A percentile compares a stretch with the other conserved stretches of the same genome.
Evolutionary conservation across 202 grass and related monocot genomes (phyloP).

Genomic region (Panicum hallii): DNA sequence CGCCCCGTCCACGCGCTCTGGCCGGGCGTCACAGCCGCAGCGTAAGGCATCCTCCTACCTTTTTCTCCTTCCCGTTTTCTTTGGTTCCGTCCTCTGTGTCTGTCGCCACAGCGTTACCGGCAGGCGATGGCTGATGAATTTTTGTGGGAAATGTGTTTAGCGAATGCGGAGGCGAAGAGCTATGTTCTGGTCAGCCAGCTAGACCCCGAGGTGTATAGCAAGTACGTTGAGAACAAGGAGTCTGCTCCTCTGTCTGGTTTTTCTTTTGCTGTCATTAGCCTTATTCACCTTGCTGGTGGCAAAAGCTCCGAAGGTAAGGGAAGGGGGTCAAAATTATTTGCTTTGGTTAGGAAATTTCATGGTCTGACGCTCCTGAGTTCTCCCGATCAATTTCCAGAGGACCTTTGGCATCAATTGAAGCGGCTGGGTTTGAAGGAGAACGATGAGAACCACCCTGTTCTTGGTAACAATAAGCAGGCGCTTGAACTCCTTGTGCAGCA

Average conservation of each 20-base stretch:
- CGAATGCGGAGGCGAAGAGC: constrained; percentile 66
- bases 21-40: constrained; percentile 47
- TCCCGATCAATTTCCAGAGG: constrained; percentile 52
- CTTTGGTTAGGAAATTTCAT: background rate
- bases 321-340: background rate
- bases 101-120: background rate
- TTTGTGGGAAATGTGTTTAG: constrained; percentile 34
- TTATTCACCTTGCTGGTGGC: constrained; percentile 72
- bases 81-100: no score
- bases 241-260: constrained; percentile 69
- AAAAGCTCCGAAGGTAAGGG: constrained; percentile 75
- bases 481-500: constrained; percentile 86
- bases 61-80: no score
- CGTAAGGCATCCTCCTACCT: constrained; percentile 17
- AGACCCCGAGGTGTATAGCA: constrained; percentile 61
- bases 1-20: constrained; percentile 54
- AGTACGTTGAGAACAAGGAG: constrained; percentile 70
- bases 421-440: constrained; percentile 68
- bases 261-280: constrained; percentile 72
- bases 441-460: constrained; percentile 57
- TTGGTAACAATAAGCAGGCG: constrained; percentile 80
- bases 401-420: constrained; percentile 87
- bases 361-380: constrained; percentile 5
- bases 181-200: constrained; percentile 75
- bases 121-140: background rate